These are phyloP conservation scores for Cordyceps fumosorosea DNA, from an alignment of 2,329 filamentous ascomycete genomes.

Conservation along the genomic window DNA sequence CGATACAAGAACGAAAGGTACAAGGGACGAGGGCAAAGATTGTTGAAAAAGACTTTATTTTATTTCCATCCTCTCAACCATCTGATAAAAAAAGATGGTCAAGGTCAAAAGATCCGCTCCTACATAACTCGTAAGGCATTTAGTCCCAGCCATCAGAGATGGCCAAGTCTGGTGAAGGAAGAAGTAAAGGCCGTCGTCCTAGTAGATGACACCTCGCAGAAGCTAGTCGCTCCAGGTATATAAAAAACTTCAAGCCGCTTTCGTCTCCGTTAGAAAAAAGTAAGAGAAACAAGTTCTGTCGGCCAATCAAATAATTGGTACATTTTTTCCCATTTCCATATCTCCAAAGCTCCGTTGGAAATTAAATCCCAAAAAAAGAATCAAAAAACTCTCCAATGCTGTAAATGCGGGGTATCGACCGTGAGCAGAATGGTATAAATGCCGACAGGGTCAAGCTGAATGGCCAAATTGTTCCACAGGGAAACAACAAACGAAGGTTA, in stretches of 20 bases:
- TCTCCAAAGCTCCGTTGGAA: slow-evolving; percentile 9
- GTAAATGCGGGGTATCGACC: slow-evolving; percentile 22
- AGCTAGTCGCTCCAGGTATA: not conserved
- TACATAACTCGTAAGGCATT: slow-evolving; percentile 12
- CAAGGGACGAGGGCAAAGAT: not conserved
- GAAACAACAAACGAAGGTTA: slow-evolving; percentile 1
- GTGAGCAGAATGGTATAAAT: slow-evolving; percentile 22
- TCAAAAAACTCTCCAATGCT: slow-evolving; percentile 7
- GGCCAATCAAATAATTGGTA: not conserved
- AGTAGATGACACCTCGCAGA: not conserved
- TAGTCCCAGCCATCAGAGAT: not conserved
- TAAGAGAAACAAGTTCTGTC: slow-evolving; percentile 11
- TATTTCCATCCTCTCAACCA: not conserved
- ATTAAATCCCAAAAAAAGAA: slow-evolving; percentile 5
- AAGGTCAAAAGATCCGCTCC: slow-evolving; percentile 1
- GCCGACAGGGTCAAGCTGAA: slow-evolving; percentile 8
- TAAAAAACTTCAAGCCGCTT: not conserved
- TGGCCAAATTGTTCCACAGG: slow-evolving; percentile 3
- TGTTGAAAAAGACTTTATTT: not conserved
- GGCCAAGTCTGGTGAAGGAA: slow-evolving; percentile 3
- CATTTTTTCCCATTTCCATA: slow-evolving; percentile 1
- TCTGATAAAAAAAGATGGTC: not conserved
- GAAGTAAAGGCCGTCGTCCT: not conserved
- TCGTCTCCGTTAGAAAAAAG: slow-evolving; percentile 4
- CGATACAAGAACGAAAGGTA: not conserved